Evolutionary conservation across 2,329 filamentous ascomycete species (phyloP).

Genomic region (Parastagonospora avenae): DNA sequence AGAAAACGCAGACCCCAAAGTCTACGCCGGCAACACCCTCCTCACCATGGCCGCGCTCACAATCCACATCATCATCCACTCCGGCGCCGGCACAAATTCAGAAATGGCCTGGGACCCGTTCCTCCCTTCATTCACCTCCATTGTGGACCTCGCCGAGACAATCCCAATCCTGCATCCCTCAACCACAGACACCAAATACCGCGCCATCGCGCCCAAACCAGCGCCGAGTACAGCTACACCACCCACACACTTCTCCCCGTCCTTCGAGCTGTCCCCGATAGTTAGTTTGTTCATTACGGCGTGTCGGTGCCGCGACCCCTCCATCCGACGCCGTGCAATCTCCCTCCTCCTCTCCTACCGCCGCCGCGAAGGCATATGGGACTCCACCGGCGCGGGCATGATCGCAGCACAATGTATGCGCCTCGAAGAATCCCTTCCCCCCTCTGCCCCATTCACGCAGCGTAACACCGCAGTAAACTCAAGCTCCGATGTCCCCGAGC

Average conservation of each 20-base stretch:
- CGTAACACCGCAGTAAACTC: not conserved
- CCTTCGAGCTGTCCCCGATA: slow-evolving; percentile 36
- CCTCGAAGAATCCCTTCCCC: slow-evolving; percentile 20
- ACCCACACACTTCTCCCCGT: slow-evolving; percentile 25
- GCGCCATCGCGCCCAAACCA: slow-evolving; percentile 22
- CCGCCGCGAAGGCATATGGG: slow-evolving; percentile 36
- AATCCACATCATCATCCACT: slow-evolving; percentile 22
- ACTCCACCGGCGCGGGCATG: slow-evolving; percentile 29
- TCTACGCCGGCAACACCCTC: slow-evolving; percentile 30
- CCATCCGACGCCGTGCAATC: slow-evolving; percentile 32
- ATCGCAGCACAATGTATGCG: slow-evolving; percentile 27
- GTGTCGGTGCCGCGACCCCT: slow-evolving; percentile 33
- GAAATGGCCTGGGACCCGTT: slow-evolving; percentile 33
- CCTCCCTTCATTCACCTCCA: slow-evolving; percentile 25
- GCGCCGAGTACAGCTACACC: slow-evolving; percentile 9
- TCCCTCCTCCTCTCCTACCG: slow-evolving; percentile 27
- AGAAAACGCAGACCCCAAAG: slow-evolving; percentile 27
- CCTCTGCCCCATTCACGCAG: not conserved
- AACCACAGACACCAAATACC: not conserved
- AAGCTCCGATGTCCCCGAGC: not conserved
- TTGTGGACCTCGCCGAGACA: slow-evolving; percentile 34
- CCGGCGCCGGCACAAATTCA: slow-evolving; percentile 18
- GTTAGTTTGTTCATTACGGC: slow-evolving; percentile 32
- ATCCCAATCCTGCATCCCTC: slow-evolving; percentile 19
- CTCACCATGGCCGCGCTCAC: slow-evolving; percentile 31